Percentiles rank a stretch among this genome's conserved stretches.
These are phyloP conservation scores for Solanum pimpinellifolium DNA, from an alignment of 257 asterid species.

Conservation along the genomic window DNA sequence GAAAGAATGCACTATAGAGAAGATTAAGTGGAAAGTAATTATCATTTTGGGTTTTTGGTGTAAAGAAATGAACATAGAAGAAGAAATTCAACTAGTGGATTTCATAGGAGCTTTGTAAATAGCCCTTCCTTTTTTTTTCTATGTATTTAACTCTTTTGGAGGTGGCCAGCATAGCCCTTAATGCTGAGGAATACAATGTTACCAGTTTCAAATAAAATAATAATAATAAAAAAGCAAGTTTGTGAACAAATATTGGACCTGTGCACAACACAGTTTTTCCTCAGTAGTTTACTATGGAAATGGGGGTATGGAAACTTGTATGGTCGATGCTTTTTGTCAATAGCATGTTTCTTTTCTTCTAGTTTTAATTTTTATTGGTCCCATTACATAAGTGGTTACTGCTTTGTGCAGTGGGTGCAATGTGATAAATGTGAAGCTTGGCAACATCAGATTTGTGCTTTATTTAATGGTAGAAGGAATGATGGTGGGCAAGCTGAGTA, in stretches of 20 bases:
- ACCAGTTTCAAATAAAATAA: no score
- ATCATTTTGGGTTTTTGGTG: no score
- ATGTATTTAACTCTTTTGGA: no score
- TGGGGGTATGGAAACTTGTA: neutral
- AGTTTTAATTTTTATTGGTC: neutral
- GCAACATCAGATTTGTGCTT: constrained; percentile 99
- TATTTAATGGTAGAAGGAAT: constrained; percentile 95
- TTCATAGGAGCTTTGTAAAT: no score
- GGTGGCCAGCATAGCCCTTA: no score
- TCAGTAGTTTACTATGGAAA: neutral
- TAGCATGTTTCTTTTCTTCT: neutral
- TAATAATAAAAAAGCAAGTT: neutral
- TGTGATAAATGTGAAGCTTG: constrained; percentile 99
- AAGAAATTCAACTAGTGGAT: no score
- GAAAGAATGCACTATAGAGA: no score
- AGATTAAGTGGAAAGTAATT: no score
- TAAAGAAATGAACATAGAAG: no score
- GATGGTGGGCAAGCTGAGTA: constrained; percentile 98
- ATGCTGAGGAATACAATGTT: no score
- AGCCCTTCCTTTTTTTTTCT: no score
- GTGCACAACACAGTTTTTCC: neutral
- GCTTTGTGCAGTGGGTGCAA: constrained; percentile 94
- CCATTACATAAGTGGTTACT: neutral
- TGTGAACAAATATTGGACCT: neutral
- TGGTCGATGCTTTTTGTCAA: neutral